Evolutionary conservation across 768 basidiomycete species (phyloP).

Genomic region (Boletus huronensis): DNA sequence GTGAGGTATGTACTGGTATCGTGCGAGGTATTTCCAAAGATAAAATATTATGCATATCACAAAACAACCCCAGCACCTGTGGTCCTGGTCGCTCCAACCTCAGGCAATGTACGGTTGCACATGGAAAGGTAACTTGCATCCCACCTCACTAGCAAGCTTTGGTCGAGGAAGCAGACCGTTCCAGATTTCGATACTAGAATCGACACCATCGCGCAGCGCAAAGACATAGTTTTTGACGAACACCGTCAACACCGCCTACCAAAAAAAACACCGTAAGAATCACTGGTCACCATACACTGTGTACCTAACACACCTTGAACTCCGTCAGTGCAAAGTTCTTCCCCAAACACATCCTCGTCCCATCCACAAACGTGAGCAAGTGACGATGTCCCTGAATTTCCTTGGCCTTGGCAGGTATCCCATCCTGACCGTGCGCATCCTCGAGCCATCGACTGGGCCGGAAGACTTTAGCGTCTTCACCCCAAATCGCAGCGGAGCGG

Average conservation of each 20-base stretch:
- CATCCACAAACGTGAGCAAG: slow-evolving; percentile 49
- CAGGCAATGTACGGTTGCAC: slow-evolving; percentile 9
- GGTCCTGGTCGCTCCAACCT: not conserved
- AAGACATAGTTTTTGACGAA: slow-evolving; percentile 40
- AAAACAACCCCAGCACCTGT: not conserved
- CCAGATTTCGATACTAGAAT: slow-evolving; percentile 5
- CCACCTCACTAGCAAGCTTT: slow-evolving; percentile 16
- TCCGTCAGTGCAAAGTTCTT: slow-evolving; percentile 43
- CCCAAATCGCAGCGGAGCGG: slow-evolving; percentile 54
- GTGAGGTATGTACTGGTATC: not conserved
- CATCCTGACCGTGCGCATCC: slow-evolving; percentile 12
- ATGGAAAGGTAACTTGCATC: slow-evolving; percentile 22
- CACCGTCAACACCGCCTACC: slow-evolving; percentile 41
- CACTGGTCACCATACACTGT: not conserved
- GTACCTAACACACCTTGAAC: slow-evolving; percentile 27
- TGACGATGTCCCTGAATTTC: slow-evolving; percentile 48
- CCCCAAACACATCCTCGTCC: slow-evolving; percentile 48
- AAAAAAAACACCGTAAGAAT: not conserved
- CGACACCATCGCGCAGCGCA: slow-evolving; percentile 36
- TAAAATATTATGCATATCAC: not conserved
- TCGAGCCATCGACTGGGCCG: slow-evolving; percentile 62
- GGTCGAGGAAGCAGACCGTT: slow-evolving; percentile 6
- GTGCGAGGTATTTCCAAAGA: no score
- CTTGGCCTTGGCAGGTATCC: slow-evolving; percentile 29
- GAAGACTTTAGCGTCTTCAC: slow-evolving; percentile 53